Evolutionary conservation across 139 green algal genomes (phyloP).

Genomic region (Coelastrella sp.): DNA sequence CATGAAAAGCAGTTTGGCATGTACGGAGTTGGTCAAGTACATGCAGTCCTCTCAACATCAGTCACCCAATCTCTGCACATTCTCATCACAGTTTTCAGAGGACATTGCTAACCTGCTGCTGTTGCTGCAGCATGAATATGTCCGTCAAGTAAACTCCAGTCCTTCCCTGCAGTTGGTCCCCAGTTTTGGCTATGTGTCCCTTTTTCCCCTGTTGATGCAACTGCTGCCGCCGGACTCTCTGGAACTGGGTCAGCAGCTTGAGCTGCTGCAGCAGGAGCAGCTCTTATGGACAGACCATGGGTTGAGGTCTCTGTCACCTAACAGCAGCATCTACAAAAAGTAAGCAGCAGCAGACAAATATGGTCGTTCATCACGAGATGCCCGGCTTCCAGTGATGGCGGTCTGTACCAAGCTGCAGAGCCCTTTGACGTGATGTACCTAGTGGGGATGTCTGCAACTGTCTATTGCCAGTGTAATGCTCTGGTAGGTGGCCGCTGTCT

Average conservation of each 20-base stretch:
- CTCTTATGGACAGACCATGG: constrained; percentile 86
- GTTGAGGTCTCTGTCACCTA: constrained; percentile 71
- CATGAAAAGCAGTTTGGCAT: neutral
- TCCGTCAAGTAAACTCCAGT: constrained; percentile 42
- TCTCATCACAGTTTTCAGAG: too few species aligned
- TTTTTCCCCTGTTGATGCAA: constrained; percentile 94
- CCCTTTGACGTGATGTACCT: neutral
- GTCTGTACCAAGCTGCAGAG: too few species aligned
- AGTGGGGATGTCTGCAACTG: neutral
- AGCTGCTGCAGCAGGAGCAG: constrained; percentile 63
- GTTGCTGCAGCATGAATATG: constrained; percentile 25
- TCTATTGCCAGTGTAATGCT: too few species aligned
- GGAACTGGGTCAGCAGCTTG: constrained; percentile 69
- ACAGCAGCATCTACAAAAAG: constrained; percentile 75
- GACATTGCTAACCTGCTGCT: neutral
- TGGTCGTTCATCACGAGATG: too few species aligned
- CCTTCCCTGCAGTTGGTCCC: constrained; percentile 76
- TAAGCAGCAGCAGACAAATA: neutral
- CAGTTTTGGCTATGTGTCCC: constrained; percentile 90
- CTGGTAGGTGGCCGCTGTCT: too few species aligned
- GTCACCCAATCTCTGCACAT: too few species aligned
- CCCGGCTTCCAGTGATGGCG: too few species aligned
- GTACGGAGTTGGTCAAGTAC: too few species aligned
- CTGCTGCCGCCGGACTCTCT: constrained; percentile 76
- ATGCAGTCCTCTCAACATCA: too few species aligned